Percentiles rank a stretch among this genome's conserved stretches.
phyloP scores from a whole-genome alignment of 306 rosid species.

The Phaseolus lunatus region DNA sequence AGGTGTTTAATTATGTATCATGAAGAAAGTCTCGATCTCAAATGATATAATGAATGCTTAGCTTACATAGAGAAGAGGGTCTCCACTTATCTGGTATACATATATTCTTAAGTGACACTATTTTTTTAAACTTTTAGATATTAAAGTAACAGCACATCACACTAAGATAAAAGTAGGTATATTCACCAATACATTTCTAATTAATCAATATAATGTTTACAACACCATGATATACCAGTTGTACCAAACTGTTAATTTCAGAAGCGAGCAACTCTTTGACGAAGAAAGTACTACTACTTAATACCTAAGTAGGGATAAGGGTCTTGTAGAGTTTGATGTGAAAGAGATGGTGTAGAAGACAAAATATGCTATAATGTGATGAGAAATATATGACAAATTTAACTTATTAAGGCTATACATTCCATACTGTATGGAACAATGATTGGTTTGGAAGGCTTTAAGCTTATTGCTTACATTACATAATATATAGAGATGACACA shows the following conservation, averaged over 20 bases:
- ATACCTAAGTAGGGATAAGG: neutral
- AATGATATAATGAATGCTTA: no score
- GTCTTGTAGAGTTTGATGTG: neutral
- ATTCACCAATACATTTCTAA: no score
- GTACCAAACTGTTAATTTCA: neutral
- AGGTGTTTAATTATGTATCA: no score
- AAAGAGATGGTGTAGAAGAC: neutral
- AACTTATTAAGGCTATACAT: conserved; percentile 15
- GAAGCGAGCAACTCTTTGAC: neutral
- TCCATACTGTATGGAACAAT: conserved; percentile 20
- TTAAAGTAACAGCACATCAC: no score
- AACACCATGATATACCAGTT: neutral
- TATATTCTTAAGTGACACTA: no score
- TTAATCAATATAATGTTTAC: neutral
- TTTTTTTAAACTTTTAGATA: no score
- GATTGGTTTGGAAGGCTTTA: conserved; percentile 38
- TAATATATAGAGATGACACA: neutral
- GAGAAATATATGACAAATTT: conserved; percentile 21
- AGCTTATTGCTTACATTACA: conserved; percentile 15
- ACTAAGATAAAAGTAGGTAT: no score
- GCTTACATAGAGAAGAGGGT: no score
- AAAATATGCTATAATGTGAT: neutral
- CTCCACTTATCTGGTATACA: no score
- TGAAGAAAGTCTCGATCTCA: no score
- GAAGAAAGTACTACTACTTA: neutral